These are phyloP conservation scores for Hanseniaspora sp. DNA, from an alignment of 1,139 yeast genomes.

Conservation along the genomic window DNA sequence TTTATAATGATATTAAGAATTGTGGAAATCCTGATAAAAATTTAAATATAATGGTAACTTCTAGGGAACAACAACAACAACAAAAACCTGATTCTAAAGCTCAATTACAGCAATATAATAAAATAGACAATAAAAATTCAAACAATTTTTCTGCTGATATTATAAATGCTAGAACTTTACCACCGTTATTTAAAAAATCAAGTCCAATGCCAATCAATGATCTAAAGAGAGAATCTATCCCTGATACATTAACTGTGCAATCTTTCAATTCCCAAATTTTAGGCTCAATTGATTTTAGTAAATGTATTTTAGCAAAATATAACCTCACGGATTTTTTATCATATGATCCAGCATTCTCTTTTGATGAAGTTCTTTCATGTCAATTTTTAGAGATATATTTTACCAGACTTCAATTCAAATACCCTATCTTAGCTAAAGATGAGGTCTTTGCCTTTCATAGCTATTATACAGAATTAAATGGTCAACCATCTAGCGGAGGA, in stretches of 20 bases:
- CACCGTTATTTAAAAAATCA: constrained; percentile 14
- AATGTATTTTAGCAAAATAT: constrained; percentile 35
- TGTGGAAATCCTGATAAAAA: constrained; percentile 1
- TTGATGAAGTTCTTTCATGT: constrained; percentile 37
- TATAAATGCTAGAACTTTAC: constrained; percentile 17
- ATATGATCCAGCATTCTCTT: constrained; percentile 38
- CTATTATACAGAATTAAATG: constrained; percentile 33
- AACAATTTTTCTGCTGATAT: not conserved
- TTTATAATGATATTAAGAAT: not conserved
- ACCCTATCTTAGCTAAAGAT: constrained; percentile 39
- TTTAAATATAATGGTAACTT: not conserved
- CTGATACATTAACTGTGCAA: constrained; percentile 18
- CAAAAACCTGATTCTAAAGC: not conserved
- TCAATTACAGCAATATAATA: constrained; percentile 2
- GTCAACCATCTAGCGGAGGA: constrained; percentile 19
- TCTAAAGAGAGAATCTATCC: constrained; percentile 11
- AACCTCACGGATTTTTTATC: constrained; percentile 34
- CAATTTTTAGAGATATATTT: constrained; percentile 41
- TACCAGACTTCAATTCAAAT: constrained; percentile 41
- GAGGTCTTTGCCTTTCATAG: constrained; percentile 39
- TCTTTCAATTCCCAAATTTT: constrained; percentile 28
- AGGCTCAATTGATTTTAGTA: constrained; percentile 32
- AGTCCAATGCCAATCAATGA: constrained; percentile 19
- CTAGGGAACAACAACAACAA: not conserved
- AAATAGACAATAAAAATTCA: not conserved